Percentiles rank a stretch among this genome's conserved stretches.
Evolutionary conservation across 768 basidiomycete species (phyloP).

Genomic region (Cystofilobasidium capitatum): DNA sequence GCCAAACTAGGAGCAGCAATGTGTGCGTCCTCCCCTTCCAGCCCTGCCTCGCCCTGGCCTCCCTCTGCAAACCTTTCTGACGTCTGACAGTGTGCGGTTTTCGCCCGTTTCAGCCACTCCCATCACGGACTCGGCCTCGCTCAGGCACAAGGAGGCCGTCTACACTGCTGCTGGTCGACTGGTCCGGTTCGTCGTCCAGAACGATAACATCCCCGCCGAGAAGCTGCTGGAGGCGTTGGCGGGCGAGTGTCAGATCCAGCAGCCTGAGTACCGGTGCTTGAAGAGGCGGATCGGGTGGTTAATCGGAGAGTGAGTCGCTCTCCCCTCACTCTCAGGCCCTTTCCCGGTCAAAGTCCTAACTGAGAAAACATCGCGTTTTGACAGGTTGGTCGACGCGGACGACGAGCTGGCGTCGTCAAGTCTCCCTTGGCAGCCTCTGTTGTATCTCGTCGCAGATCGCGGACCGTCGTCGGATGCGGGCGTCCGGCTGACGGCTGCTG

Average conservation of each 20-base stretch:
- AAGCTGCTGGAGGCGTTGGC: conserved; percentile 12
- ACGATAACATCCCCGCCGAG: not conserved
- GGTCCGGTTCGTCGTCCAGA: conserved; percentile 14
- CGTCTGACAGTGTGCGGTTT: not conserved
- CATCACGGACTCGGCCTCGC: not conserved
- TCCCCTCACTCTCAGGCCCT: too few species aligned
- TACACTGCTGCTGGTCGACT: conserved; percentile 26
- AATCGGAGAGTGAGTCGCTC: conserved; percentile 21
- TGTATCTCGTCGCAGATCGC: conserved; percentile 4
- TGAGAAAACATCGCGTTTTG: not conserved
- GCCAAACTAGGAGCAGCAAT: conserved; percentile 6
- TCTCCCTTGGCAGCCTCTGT: conserved; percentile 11
- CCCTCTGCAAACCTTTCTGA: not conserved
- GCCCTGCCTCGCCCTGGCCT: too few species aligned
- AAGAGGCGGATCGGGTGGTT: conserved; percentile 23
- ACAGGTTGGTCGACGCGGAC: conserved; percentile 25
- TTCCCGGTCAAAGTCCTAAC: not conserved
- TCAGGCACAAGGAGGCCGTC: conserved; percentile 21
- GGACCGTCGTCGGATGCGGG: conserved; percentile 10
- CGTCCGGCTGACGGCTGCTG: conserved; percentile 17
- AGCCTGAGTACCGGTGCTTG: conserved; percentile 5
- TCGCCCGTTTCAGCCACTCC: conserved; percentile 1
- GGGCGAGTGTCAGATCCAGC: conserved; percentile 4
- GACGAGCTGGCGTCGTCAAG: conserved; percentile 16
- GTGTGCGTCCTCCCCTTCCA: not conserved